Conservation (phyloP, 106 monocot genomes). For the Dioscorea zingiberensis region DNA sequence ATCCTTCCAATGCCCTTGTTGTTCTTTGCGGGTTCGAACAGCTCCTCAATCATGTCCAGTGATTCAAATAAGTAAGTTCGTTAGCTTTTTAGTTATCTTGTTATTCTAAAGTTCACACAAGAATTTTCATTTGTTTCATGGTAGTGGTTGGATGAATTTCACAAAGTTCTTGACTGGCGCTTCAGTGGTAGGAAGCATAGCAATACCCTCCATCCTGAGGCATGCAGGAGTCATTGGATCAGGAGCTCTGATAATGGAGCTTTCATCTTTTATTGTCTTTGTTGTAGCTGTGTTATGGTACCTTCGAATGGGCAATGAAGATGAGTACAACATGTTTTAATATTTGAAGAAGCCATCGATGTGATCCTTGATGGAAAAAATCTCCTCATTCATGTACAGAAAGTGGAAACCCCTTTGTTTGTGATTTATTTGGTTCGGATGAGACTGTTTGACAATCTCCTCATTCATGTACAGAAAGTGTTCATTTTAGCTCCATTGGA, state of each 20-base stretch:
- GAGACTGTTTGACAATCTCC: too few species aligned
- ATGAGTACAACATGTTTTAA: constrained; percentile 51
- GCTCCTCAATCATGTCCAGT: constrained; percentile 48
- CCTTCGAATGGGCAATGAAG: constrained; percentile 41
- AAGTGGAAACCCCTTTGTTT: too few species aligned
- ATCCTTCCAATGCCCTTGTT: constrained; percentile 87
- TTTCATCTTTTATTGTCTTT: constrained; percentile 76
- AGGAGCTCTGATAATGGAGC: constrained; percentile 85
- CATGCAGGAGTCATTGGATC: constrained; percentile 80
- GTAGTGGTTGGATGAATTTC: constrained; percentile 14
- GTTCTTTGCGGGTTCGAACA: constrained; percentile 59
- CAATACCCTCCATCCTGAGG: constrained; percentile 85
- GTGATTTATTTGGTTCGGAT: too few species aligned
- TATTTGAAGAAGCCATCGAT: not conserved
- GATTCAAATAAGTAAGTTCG: constrained; percentile 37
- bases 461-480: too few species aligned
- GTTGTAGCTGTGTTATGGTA: constrained; percentile 50
- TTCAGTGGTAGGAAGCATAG: constrained; percentile 84
- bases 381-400: too few species aligned
- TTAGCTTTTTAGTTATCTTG: too few species aligned
- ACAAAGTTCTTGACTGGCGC: constrained; percentile 92
- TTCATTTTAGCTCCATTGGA: too few species aligned
- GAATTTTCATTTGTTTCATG: not conserved
- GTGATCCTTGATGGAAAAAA: too few species aligned
- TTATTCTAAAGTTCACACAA: too few species aligned